Evolutionary conservation across 148 eudicot species (phyloP).

Genomic region (Rhododendron kiyosumense): DNA sequence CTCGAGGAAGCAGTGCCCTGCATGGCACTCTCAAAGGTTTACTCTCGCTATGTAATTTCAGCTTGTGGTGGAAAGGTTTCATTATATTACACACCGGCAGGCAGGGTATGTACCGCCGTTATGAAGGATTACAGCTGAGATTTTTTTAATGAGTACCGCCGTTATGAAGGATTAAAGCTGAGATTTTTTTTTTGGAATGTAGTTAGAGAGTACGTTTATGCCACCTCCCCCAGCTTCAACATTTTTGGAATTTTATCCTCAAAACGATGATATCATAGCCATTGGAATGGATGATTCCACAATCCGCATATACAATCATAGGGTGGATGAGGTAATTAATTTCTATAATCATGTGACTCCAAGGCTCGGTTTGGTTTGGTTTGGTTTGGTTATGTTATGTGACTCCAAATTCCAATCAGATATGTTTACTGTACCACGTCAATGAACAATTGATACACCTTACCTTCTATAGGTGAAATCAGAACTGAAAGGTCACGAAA

Average conservation of each 20-base stretch:
- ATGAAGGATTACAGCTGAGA: neutral
- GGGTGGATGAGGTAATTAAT: slow-evolving; percentile 74
- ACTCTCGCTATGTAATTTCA: slow-evolving; percentile 70
- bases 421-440: neutral
- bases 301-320: slow-evolving; percentile 78
- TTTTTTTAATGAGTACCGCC: slow-evolving; percentile 15
- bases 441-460: neutral
- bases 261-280: slow-evolving; percentile 81
- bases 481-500: slow-evolving; percentile 66
- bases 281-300: slow-evolving; percentile 97
- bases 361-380: too few relatives aligned
- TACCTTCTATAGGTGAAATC: slow-evolving; percentile 48
- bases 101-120: too few relatives aligned
- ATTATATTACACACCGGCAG: slow-evolving; percentile 4
- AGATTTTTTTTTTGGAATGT: slow-evolving; percentile 12
- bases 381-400: too few relatives aligned
- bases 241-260: slow-evolving; percentile 85
- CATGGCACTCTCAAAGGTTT: slow-evolving; percentile 86
- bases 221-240: slow-evolving; percentile 88
- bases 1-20: slow-evolving; percentile 88
- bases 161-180: neutral
- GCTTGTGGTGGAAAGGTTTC: slow-evolving; percentile 91
- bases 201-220: slow-evolving; percentile 91
- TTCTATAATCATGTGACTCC: neutral
- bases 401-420: neutral